phyloP scores from a whole-genome alignment of 1,284 basidiomycete species.

The Marasmius oreades region DNA sequence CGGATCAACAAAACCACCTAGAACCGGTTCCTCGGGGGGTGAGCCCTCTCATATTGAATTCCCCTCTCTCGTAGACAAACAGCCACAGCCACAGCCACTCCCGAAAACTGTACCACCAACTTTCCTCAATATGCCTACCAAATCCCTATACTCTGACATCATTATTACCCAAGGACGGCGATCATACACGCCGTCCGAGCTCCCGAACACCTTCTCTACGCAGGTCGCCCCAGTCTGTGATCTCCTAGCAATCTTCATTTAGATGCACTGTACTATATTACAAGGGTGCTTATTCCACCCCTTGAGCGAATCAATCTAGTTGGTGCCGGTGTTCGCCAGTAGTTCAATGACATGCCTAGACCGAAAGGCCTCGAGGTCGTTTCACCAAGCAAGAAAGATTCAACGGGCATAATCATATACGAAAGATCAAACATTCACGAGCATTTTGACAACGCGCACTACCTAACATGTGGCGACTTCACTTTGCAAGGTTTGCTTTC shows the following conservation, averaged over 20 bases:
- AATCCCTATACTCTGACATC: not conserved
- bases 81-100: too few relatives aligned
- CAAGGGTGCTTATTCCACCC: conserved; percentile 83
- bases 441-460: conserved; percentile 74
- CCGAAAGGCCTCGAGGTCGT: conserved; percentile 32
- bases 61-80: too few relatives aligned
- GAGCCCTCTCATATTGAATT: too few relatives aligned
- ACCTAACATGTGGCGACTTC: conserved; percentile 61
- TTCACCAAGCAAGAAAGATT: conserved; percentile 47
- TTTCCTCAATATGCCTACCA: too few relatives aligned
- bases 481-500: conserved; percentile 49
- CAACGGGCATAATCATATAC: conserved; percentile 25
- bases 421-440: conserved; percentile 61
- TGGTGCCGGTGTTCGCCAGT: conserved; percentile 84
- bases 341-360: conserved; percentile 91
- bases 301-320: conserved; percentile 87
- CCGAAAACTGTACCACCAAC: too few relatives aligned
- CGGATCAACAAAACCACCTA: not conserved
- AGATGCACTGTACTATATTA: conserved; percentile 91
- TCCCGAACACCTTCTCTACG: conserved; percentile 5
- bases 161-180: not conserved
- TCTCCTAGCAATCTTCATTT: conserved; percentile 39
- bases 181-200: not conserved
- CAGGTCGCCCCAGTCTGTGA: not conserved
- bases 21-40: not conserved